Evolutionary conservation across 2,329 filamentous ascomycete genomes (phyloP), one percentile per base, ranked within the genome.

Genomic region (Sporothrix protearum): DNA sequence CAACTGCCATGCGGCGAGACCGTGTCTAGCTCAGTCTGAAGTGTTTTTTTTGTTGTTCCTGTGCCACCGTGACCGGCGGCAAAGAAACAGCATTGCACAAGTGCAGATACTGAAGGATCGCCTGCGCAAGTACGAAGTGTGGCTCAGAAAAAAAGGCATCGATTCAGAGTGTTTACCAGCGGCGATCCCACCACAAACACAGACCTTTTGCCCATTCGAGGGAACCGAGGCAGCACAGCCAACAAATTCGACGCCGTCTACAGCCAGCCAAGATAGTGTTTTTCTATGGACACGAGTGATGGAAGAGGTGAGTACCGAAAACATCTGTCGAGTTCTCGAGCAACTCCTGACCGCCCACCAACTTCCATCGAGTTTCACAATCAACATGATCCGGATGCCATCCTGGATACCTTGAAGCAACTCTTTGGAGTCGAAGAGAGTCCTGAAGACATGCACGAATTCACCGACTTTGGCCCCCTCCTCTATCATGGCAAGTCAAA

Each of bases 201-300:
- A 61, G 16, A 10, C 8, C 2, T 8, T 4, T 4, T n/a, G n/a
- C n/a, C 5, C 30, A 14, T 10, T 30, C 2, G 30, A 9, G 39
- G 22, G 25, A 55, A 3, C 1, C 3, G 19, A 39, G 16, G 16
- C 57, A 39, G 9, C 57, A 61, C 57, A 22, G 28, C 2, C 55
- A n/a, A 1, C 30, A 7, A 30, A 36, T 2, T 39, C 30, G 16
- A 2, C 33, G 22, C 4, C 19, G 4, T 61, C 57, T 61, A 19
- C 30, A 14, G 30, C 33, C 19, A 61, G 33, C 14, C 25, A 9
- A 33, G 3, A 33, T 9, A 67, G 63, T 51, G 42, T 67, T 19
- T 22, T 67, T 19, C 14, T 67, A 42, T 67, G 63, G 42, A 51
- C 63, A n/a, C 39, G 63, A n/a, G 45, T 67, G 8, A 33, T 49